phyloP scores from a whole-genome alignment of 2,329 filamentous ascomycete species.

The Monilinia fructicola region DNA sequence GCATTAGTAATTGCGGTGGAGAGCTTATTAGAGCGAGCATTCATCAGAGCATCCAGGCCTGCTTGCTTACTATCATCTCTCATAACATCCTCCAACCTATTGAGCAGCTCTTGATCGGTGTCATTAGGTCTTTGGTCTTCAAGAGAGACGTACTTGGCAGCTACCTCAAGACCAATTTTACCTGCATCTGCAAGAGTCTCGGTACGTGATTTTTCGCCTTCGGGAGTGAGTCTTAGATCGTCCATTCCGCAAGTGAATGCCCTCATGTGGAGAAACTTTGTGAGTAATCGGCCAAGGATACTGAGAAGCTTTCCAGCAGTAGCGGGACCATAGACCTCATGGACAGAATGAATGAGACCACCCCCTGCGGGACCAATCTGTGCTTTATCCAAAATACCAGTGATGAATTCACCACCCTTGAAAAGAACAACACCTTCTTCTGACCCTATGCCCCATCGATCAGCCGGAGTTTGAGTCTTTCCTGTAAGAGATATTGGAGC shows the following conservation, averaged over 20 bases:
- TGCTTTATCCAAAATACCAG: conserved; percentile 91
- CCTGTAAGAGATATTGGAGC: conserved; percentile 77
- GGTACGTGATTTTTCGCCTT: conserved; percentile 71
- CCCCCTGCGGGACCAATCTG: conserved; percentile 87
- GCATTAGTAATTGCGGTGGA: conserved; percentile 75
- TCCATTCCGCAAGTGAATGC: conserved; percentile 98
- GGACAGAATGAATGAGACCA: conserved; percentile 86
- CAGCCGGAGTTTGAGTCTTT: conserved; percentile 74
- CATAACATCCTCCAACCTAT: conserved; percentile 82
- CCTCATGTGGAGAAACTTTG: conserved; percentile 85
- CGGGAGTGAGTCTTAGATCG: conserved; percentile 79
- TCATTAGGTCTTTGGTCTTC: conserved; percentile 61
- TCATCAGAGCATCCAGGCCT: conserved; percentile 85
- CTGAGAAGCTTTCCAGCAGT: conserved; percentile 85
- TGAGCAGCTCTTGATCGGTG: conserved; percentile 68
- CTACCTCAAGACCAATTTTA: conserved; percentile 72
- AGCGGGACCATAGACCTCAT: conserved; percentile 88
- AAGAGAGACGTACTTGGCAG: conserved; percentile 84
- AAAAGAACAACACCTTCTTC: conserved; percentile 84
- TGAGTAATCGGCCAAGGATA: conserved; percentile 84
- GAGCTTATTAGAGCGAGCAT: conserved; percentile 64
- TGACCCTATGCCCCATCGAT: conserved; percentile 71
- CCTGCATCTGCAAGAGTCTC: conserved; percentile 67
- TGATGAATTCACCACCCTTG: conserved; percentile 81
- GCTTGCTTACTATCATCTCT: conserved; percentile 89